A percentile compares a stretch with the other conserved stretches of the same genome.
Evolutionary conservation across 192 early-diverging fungal genomes (phyloP).

Genomic region (Backusella westeae): DNA sequence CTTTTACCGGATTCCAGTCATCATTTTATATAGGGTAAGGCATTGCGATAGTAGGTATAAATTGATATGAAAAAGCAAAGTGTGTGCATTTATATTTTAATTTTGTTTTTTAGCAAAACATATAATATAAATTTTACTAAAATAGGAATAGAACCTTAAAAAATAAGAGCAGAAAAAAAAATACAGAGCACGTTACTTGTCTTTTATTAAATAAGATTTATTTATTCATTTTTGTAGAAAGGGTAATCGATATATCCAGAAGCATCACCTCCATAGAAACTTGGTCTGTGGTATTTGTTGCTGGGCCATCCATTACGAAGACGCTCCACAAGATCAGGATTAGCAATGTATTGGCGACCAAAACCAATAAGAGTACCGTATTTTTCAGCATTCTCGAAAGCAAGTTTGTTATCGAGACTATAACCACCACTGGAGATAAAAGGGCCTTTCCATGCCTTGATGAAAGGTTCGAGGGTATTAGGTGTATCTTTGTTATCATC

Average conservation of each 20-base stretch:
- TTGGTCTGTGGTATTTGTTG: conserved; percentile 27
- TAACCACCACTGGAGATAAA: conserved; percentile 24
- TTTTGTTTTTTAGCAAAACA: not conserved
- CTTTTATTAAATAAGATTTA: not conserved
- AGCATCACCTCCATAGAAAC: conserved; percentile 17
- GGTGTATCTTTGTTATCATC: not conserved
- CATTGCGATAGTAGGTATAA: not conserved
- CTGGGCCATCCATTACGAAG: conserved; percentile 20
- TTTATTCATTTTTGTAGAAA: not conserved
- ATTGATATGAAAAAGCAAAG: not conserved
- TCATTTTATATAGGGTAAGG: not conserved
- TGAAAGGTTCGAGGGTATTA: not conserved
- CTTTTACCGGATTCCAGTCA: not conserved
- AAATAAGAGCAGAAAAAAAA: not conserved
- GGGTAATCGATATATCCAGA: conserved; percentile 37
- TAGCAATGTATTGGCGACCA: conserved; percentile 36
- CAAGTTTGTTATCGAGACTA: conserved; percentile 9
- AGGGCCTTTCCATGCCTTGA: conserved; percentile 1
- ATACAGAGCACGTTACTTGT: not conserved
- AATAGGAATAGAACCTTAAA: not conserved
- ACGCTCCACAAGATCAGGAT: conserved; percentile 34
- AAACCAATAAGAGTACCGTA: conserved; percentile 22
- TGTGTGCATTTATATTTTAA: not conserved
- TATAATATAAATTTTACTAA: not conserved
- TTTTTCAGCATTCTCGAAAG: conserved; percentile 15